These are phyloP conservation scores for Rhodotorula taiwanensis DNA, from an alignment of 768 basidiomycete species.

Conservation along the genomic window DNA sequence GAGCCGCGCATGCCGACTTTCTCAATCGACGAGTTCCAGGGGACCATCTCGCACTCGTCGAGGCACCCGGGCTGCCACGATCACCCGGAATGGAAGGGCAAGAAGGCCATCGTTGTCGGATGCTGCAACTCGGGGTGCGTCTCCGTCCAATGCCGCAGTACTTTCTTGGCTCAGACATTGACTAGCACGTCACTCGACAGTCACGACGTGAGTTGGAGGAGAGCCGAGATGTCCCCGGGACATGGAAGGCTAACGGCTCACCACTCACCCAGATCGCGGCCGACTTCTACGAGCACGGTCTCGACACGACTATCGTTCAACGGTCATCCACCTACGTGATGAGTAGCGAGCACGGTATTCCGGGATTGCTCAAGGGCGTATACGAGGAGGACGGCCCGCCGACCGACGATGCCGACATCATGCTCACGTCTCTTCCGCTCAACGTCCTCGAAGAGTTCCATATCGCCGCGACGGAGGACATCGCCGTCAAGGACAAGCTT, in stretches of 20 bases:
- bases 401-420: conserved; percentile 52
- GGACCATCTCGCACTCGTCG: conserved; percentile 57
- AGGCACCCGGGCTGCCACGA: conserved; percentile 46
- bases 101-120: conserved; percentile 54
- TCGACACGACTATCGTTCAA: conserved; percentile 52
- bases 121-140: conserved; percentile 2
- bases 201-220: no score
- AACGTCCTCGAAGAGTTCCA: conserved; percentile 35
- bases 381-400: conserved; percentile 54
- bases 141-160: no score
- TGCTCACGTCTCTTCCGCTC: conserved; percentile 52
- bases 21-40: conserved; percentile 56
- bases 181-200: not conserved
- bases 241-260: no score
- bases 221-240: no score
- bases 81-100: conserved; percentile 57
- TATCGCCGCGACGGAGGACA: conserved; percentile 39
- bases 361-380: conserved; percentile 31
- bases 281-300: conserved; percentile 44
- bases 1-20: conserved; percentile 36
- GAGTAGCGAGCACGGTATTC: conserved; percentile 31
- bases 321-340: conserved; percentile 53
- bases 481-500: conserved; percentile 51
- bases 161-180: not conserved
- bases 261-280: conserved; percentile 49